Base-by-base conservation (phyloP, 768 basidiomycete species). In the Lactarius deliciosus region DNA sequence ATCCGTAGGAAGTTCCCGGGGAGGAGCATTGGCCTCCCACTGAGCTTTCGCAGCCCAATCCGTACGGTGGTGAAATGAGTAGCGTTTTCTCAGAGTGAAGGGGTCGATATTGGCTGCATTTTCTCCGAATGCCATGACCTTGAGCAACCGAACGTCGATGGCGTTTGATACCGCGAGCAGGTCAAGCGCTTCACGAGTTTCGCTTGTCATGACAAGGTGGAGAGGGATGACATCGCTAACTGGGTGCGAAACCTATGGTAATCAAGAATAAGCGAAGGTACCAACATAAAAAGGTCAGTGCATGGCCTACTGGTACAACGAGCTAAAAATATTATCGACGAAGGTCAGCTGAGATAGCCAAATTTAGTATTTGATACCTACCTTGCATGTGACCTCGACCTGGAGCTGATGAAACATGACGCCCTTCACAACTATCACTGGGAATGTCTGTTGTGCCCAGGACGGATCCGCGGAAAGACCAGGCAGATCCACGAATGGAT, bases 371-470 rank as follows among this genome's bases (percentile, higher is more conserved):
- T 9, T 36, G 8, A 16, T 40, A 9, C 60, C 25, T 38, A 64
- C 69, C 40, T 28, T 53, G 43, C 69, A 70, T 30, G 68, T 60
- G 32, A 70, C 63, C 34, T 68, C 57, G 50, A 68, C 58, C n/a
- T 22, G 11, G 8, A 30, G 20, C 43, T 18, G n/a, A 16, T 8
- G 11, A 7, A 60, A 61, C 10, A 70, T 58, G 28, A 68, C 6
- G 20, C 69, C 69, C n/a, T 8, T 65, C 22, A 68, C n/a, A 9
- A 54, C 0, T 28, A 70, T 67, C 16, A n/a, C 4, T 36, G 59
- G 63, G n/a, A 60, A 22, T 1, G 54, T 32, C 55, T 69, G 64
- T 36, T 20, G 13, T 57, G 28, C 3, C 60, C 69, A 68, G n/a
- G 68, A 38, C 10, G 41, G 2, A 30, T 30, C 16, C 18, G 25